phyloP scores from a whole-genome alignment of 306 rosid species.

The Casuarina cunninghamiana region DNA sequence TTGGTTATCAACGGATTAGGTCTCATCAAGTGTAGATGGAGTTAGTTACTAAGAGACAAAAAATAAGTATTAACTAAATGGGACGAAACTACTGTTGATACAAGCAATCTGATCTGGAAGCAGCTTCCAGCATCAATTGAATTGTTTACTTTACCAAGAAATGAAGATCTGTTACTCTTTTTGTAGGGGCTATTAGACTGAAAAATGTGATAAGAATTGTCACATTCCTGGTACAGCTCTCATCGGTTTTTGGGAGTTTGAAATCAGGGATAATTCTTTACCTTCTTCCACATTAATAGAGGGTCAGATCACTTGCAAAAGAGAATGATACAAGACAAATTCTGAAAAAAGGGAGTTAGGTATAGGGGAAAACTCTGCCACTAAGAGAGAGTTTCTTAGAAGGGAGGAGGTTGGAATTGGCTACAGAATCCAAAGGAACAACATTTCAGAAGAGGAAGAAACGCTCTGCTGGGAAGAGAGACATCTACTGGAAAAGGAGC shows the following conservation, averaged over 20 bases:
- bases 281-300: neutral
- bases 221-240: too few relatives aligned
- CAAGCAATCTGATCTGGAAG: neutral
- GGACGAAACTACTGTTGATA: neutral
- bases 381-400: neutral
- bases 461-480: neutral
- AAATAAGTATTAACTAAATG: neutral
- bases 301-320: neutral
- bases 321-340: neutral
- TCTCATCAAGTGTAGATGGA: too few relatives aligned
- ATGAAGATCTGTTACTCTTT: too few relatives aligned
- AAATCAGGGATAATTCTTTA: neutral
- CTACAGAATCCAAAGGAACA: neutral
- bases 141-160: too few relatives aligned
- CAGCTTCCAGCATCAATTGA: too few relatives aligned
- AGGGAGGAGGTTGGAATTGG: neutral
- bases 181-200: too few relatives aligned
- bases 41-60: neutral
- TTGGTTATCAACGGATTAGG: too few relatives aligned
- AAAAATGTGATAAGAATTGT: too few relatives aligned
- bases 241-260: neutral
- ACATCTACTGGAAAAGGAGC: neutral
- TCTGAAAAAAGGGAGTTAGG: too few relatives aligned
- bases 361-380: neutral
- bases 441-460: neutral